Evolutionary conservation across 805 yeast species (phyloP), one percentile per base, ranked within the genome.

Genomic region (Clavispora fructus): DNA sequence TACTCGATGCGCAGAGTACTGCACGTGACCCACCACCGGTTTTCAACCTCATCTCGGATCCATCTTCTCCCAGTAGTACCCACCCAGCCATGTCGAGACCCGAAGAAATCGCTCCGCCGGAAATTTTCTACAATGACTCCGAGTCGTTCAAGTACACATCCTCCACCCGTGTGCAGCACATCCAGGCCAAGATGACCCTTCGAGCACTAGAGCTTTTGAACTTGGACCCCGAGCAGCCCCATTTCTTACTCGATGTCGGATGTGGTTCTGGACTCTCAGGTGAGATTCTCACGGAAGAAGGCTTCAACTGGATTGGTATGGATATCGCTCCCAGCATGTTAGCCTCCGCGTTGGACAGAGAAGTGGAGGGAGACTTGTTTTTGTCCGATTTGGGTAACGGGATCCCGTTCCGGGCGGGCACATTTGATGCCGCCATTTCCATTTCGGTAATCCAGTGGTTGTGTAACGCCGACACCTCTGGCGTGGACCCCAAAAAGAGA

Each of bases 261-360:
- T 94, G 98, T 73, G 99, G 99, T 2, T 90, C 97, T 0, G 98
- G 99, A 0, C 76, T 94, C 14, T 83, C 94, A 32, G 99, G 99
- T 6, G 98, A 94, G 61, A 92, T 94, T 31, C 69, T 94, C 38
- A 80, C 92, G 0, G 96, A 94, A 59, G 98, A 94, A 63, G 96
- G 95, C 7, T 96, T 88, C 61, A 72, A 82, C 46, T 94, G 99
- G 98, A 70, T 88, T 37, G 99, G 99, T 6, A 82, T 94, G 88
- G 99, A 94, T 67, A 94, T 94, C 42, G 81, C 98, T 0, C 92
- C 97, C 1, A 83, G 92, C 40, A 94, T 94, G 99, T 74, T 94
- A 56, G 97, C 96, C 1, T 87, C 95, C 4, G 99, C 95, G 0
- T 68, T 94, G 30, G 96, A 90, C 56, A 75, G 97, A 61, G 97